Percentiles rank a stretch among this genome's conserved stretches.
phyloP scores from a whole-genome alignment of 2,329 filamentous ascomycete species.

The Orbilia oligospora region DNA sequence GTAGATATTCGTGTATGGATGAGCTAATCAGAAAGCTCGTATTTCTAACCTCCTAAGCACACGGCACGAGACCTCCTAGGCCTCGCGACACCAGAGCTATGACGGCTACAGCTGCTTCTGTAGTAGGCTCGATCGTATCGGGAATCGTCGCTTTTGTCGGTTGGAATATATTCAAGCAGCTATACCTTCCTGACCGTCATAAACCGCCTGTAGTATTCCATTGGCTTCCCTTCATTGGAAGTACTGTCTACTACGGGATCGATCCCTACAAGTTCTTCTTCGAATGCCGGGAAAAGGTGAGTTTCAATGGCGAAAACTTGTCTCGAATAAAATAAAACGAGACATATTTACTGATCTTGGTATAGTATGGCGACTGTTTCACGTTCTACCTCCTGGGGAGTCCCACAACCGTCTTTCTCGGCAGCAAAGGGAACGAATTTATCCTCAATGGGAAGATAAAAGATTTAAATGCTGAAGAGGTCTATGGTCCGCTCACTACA shows the following conservation, averaged over 20 bases:
- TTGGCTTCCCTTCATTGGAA: conserved; percentile 86
- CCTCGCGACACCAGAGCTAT: conserved; percentile 8
- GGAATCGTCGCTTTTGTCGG: conserved; percentile 71
- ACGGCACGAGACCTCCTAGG: background rate
- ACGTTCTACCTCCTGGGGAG: conserved; percentile 72
- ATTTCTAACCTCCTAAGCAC: conserved; percentile 1
- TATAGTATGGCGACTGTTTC: conserved; percentile 72
- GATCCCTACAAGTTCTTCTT: conserved; percentile 91
- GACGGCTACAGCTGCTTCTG: conserved; percentile 35
- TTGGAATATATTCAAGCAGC: conserved; percentile 83
- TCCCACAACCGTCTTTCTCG: conserved; percentile 71
- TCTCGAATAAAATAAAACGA: background rate
- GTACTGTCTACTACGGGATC: conserved; percentile 93
- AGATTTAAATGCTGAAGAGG: conserved; percentile 72
- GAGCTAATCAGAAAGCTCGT: background rate
- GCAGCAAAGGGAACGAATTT: conserved; percentile 72
- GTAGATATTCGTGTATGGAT: background rate
- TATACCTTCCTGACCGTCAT: conserved; percentile 85
- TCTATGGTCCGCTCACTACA: conserved; percentile 69
- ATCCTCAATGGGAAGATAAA: conserved; percentile 72
- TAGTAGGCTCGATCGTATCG: conserved; percentile 29
- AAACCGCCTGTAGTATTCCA: conserved; percentile 86
- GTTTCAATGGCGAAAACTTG: conserved; percentile 62
- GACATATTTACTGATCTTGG: conserved; percentile 23
- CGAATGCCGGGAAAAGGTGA: conserved; percentile 79